Evolutionary conservation across 495 filamentous ascomycete species (phyloP), one percentile per base, ranked within the genome.

Genomic region (Trichoderma virens): DNA sequence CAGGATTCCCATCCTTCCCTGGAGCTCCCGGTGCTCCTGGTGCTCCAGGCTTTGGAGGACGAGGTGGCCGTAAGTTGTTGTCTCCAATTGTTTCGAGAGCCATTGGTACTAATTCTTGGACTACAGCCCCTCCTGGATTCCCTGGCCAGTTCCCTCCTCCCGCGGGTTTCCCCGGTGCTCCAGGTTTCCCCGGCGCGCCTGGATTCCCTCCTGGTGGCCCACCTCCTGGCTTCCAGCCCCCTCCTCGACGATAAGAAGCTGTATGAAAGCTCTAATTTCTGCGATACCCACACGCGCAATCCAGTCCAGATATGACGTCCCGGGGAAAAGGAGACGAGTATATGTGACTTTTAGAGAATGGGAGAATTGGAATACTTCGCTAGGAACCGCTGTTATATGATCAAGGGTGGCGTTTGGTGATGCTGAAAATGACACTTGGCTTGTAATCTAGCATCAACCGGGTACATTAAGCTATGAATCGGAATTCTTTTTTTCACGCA

Each of bases 1-100:
- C 85, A 65, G 84, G 84, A 45, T 90, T 90, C 72, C 84, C 85
- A 30, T 86, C 86, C 62, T 82, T 79, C 23, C 80, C 68, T 38
- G 74, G 84, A 34, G 74, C 74, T 61, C 85, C 51, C 11, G 51
- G 51, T 8, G 51, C 51, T 30, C 51, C 51, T 30, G 51, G 51
- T 16, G 25, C 87, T 56, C 88, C 88, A 65, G 89, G 89, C 28
- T 96, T 95, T 69, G 81, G 83, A 76, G 89, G 89, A 71, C 89
- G 86, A 70, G 85, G 87, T 89, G 84, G 23, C 14, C 51, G 51
- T 56, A 56, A 56, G 51, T 56, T 3, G 14, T 16, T 14, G 4
- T 31, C 9, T 30, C 25, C 2, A 14, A 5, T 16, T 8, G 6
- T 56, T 2, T 8, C 27, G 9, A 16, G 27, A 11, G 11, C 7